A percentile compares a stretch with the other conserved stretches of the same genome.
These are phyloP conservation scores for Sporothrix pseudoabietina DNA, from an alignment of 2,329 filamentous ascomycete species.

Conservation along the genomic window DNA sequence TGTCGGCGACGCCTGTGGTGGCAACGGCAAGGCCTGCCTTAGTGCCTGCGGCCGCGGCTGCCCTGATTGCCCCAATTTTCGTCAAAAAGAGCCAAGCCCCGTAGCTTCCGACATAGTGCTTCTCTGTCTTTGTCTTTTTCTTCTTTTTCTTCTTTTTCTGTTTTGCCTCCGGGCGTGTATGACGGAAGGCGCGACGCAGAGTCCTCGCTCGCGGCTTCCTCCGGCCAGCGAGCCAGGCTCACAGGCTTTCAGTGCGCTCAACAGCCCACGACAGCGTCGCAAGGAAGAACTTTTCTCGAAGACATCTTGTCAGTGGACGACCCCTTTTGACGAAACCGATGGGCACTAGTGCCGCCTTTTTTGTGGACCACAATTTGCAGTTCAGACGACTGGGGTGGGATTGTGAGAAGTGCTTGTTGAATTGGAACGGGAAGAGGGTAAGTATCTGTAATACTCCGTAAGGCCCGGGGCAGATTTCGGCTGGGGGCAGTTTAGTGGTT, in stretches of 20 bases:
- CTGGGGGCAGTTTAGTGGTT: slow-evolving; percentile 9
- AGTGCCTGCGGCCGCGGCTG: not conserved
- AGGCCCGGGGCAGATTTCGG: slow-evolving; percentile 2
- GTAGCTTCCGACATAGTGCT: not conserved
- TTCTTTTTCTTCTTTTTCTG: too few species aligned
- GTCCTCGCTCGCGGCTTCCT: not conserved
- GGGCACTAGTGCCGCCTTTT: slow-evolving; percentile 7
- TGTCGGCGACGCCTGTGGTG: not conserved
- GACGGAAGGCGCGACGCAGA: slow-evolving; percentile 3
- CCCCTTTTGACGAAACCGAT: not conserved
- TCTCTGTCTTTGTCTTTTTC: not conserved
- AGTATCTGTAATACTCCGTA: not conserved
- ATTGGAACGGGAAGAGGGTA: not conserved
- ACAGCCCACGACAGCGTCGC: not conserved
- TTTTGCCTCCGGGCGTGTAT: not conserved
- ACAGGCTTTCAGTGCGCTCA: not conserved
- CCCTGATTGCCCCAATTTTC: slow-evolving; percentile 2
- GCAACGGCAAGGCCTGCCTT: not conserved
- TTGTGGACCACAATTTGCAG: slow-evolving; percentile 15
- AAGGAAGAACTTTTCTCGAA: not conserved
- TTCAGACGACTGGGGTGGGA: slow-evolving; percentile 5
- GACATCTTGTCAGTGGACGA: not conserved
- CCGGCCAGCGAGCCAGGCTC: not conserved
- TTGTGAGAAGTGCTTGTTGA: not conserved
- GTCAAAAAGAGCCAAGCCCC: slow-evolving; percentile 7